Evolutionary conservation across 805 yeast species (phyloP).

Genomic region (Lachancea lanzarotensis): DNA sequence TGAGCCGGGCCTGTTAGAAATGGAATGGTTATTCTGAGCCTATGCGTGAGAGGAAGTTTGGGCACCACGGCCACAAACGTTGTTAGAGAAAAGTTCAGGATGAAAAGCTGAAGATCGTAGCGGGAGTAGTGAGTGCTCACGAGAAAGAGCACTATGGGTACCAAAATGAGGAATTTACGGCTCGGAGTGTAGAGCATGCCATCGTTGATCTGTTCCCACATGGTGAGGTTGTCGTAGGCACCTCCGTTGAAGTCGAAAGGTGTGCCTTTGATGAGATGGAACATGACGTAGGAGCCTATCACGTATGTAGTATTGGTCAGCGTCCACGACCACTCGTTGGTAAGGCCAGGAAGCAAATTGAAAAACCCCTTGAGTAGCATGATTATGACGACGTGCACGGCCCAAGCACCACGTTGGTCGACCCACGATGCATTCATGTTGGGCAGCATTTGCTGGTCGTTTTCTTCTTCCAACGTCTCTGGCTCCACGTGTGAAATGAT

Average conservation of each 20-base stretch:
- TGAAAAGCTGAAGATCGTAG: slow-evolving; percentile 72
- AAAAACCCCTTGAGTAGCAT: slow-evolving; percentile 65
- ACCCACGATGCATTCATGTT: slow-evolving; percentile 97
- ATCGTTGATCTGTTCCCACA: slow-evolving; percentile 97
- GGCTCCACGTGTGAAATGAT: slow-evolving; percentile 89
- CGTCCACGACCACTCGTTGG: slow-evolving; percentile 87
- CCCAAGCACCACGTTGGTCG: slow-evolving; percentile 94
- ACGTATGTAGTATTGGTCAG: slow-evolving; percentile 85
- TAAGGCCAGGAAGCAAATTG: slow-evolving; percentile 74
- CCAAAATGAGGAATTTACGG: slow-evolving; percentile 83
- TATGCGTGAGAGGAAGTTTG: slow-evolving; percentile 76
- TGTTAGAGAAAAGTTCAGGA: slow-evolving; percentile 64
- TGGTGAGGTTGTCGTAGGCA: slow-evolving; percentile 88
- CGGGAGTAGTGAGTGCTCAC: slow-evolving; percentile 85
- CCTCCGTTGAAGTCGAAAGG: slow-evolving; percentile 97
- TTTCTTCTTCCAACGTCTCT: slow-evolving; percentile 84
- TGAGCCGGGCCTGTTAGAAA: slow-evolving; percentile 38
- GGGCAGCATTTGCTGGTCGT: slow-evolving; percentile 82
- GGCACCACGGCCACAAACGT: slow-evolving; percentile 88
- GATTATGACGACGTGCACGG: slow-evolving; percentile 80
- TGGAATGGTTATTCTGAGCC: slow-evolving; percentile 62
- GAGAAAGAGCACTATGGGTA: slow-evolving; percentile 84
- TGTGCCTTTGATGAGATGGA: slow-evolving; percentile 92
- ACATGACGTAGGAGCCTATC: slow-evolving; percentile 90
- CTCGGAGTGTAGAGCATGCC: slow-evolving; percentile 98